Percentiles rank a stretch among this genome's conserved stretches.
phyloP scores from a whole-genome alignment of 345 rosid species.

The Eucalyptus leucophloia region DNA sequence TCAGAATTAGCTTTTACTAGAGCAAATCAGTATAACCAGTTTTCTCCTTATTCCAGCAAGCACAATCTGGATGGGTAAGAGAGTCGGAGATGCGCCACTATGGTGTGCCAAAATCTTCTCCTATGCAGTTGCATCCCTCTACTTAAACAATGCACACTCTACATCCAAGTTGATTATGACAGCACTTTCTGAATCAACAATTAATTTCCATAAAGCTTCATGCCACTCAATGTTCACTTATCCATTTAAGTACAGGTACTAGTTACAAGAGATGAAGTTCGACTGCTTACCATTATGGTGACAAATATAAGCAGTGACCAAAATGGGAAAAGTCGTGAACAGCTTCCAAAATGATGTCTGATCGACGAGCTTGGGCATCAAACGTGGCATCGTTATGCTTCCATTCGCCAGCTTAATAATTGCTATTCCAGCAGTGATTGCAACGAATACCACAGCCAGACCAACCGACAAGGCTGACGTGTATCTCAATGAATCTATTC shows the following conservation, averaged over 20 bases:
- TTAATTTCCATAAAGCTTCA: background rate
- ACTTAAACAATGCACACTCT: background rate
- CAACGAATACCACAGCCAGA: conserved; percentile 53
- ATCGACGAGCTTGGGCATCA: conserved; percentile 31
- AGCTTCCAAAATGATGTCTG: conserved; percentile 65
- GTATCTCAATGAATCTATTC: conserved; percentile 52
- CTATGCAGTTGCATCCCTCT: background rate
- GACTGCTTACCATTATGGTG: conserved; percentile 46
- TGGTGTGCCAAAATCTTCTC: no score
- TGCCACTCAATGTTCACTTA: background rate
- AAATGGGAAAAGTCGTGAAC: conserved; percentile 42
- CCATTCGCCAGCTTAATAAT: conserved; percentile 30
- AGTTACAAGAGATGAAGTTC: background rate
- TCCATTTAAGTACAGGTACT: background rate
- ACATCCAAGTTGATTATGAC: background rate
- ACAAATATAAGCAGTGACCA: conserved; percentile 64
- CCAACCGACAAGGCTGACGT: conserved; percentile 57
- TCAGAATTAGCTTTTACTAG: background rate
- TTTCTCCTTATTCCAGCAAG: background rate
- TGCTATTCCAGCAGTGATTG: conserved; percentile 41
- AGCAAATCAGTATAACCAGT: background rate
- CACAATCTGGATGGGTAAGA: background rate
- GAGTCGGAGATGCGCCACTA: background rate
- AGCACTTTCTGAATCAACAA: background rate
- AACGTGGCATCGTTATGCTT: conserved; percentile 27